Conservation (phyloP, 345 rosid species). For the Cardamine chenopodiifolia region DNA sequence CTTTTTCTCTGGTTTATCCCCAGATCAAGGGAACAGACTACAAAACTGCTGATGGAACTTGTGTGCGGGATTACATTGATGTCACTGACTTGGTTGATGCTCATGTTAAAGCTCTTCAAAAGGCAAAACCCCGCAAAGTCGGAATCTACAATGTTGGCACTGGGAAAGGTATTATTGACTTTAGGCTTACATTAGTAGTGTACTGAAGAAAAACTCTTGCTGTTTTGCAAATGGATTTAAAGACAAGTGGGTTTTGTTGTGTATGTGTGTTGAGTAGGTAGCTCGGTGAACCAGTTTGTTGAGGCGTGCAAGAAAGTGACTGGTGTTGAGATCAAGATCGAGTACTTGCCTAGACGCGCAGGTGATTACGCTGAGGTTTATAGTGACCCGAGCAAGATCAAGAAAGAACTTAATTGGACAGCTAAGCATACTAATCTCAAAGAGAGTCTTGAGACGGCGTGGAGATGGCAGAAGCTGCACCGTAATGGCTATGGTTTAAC, state of each 20-base stretch:
- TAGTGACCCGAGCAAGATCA: conserved; percentile 60
- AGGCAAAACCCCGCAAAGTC: conserved; percentile 55
- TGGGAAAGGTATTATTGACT: conserved; percentile 48
- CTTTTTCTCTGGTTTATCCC: not conserved
- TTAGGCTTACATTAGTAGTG: not conserved
- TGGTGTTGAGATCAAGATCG: conserved; percentile 54
- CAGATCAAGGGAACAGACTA: conserved; percentile 71
- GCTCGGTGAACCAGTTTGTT: conserved; percentile 67
- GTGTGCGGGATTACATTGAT: conserved; percentile 62
- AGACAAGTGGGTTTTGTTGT: not conserved
- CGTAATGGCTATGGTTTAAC: conserved; percentile 51
- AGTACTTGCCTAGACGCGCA: conserved; percentile 57
- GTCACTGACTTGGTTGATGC: conserved; percentile 67
- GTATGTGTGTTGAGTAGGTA: conserved; percentile 46
- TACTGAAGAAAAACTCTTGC: not conserved
- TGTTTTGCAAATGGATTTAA: not conserved
- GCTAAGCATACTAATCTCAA: conserved; percentile 57
- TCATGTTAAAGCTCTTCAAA: conserved; percentile 64
- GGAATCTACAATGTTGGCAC: conserved; percentile 71
- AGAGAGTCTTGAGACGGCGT: conserved; percentile 57
- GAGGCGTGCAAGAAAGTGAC: conserved; percentile 70
- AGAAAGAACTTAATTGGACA: conserved; percentile 61
- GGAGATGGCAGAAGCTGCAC: conserved; percentile 72
- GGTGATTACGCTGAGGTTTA: conserved; percentile 69
- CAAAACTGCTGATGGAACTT: conserved; percentile 63